Evolutionary conservation across 2,329 filamentous ascomycete genomes (phyloP).

Genomic region (Aspergillus sp.): DNA sequence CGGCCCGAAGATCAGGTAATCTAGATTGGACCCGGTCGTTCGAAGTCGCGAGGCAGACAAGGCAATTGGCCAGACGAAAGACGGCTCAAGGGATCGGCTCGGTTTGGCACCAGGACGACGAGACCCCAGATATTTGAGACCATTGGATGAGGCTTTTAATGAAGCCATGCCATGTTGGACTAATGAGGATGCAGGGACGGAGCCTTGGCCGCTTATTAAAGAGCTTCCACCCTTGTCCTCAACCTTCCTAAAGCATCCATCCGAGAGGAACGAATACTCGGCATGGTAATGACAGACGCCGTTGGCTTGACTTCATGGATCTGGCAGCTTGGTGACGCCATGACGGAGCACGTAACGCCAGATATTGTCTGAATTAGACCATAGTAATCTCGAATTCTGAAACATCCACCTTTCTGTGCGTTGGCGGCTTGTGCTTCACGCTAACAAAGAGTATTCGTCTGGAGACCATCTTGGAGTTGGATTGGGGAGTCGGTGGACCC

Average conservation of each 20-base stretch:
- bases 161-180: conserved; percentile 8
- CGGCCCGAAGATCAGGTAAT: background rate
- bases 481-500: background rate
- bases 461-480: background rate
- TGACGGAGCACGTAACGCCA: background rate
- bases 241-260: background rate
- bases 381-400: background rate
- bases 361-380: background rate
- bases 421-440: conserved; percentile 1
- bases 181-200: conserved; percentile 6
- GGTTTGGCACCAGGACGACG: background rate
- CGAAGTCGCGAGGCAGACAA: background rate
- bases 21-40: background rate
- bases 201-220: background rate
- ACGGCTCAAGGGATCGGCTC: background rate
- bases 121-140: background rate
- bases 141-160: conserved; percentile 12
- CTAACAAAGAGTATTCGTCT: background rate
- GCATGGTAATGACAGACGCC: background rate
- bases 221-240: background rate
- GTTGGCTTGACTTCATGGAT: background rate
- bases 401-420: background rate
- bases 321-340: background rate
- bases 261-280: background rate
- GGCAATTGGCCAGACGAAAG: background rate